These are phyloP conservation scores for Fusarium avenaceum DNA, from an alignment of 2,329 filamentous ascomycete species.

Conservation along the genomic window DNA sequence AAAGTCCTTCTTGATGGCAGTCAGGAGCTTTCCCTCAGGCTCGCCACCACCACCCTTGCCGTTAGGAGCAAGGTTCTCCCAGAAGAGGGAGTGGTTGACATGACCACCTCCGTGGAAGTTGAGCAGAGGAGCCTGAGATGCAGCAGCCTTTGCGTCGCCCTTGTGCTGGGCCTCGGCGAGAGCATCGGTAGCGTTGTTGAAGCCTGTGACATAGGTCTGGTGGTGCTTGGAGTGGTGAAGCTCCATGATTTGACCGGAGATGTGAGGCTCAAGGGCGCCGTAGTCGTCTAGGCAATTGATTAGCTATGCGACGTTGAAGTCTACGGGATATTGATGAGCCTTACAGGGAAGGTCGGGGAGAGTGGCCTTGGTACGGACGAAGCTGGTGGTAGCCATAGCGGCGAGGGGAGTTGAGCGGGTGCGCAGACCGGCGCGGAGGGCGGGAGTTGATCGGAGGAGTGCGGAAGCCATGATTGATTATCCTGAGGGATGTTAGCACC, in stretches of 20 bases:
- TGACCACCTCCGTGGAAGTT: slow-evolving; percentile 89
- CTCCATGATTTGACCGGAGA: slow-evolving; percentile 96
- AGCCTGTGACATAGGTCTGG: slow-evolving; percentile 91
- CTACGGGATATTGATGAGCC: background rate
- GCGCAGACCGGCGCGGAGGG: slow-evolving; percentile 78
- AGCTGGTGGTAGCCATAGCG: slow-evolving; percentile 79
- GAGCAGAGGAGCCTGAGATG: slow-evolving; percentile 67
- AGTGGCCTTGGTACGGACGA: slow-evolving; percentile 89
- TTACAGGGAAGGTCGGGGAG: slow-evolving; percentile 84
- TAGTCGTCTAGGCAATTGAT: slow-evolving; percentile 81
- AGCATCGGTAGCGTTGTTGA: slow-evolving; percentile 84
- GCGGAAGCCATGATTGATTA: slow-evolving; percentile 76
- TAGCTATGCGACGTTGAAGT: background rate
- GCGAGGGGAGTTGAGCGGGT: slow-evolving; percentile 72
- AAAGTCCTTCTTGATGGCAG: slow-evolving; percentile 75
- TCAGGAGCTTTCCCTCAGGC: slow-evolving; percentile 71
- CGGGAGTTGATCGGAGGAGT: slow-evolving; percentile 78
- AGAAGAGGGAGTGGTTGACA: slow-evolving; percentile 89
- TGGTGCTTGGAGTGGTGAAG: slow-evolving; percentile 96
- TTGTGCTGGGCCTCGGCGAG: slow-evolving; percentile 73
- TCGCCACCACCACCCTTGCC: slow-evolving; percentile 73
- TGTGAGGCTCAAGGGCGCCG: slow-evolving; percentile 86
- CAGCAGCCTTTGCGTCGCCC: slow-evolving; percentile 68
- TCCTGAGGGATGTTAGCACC: slow-evolving; percentile 17
- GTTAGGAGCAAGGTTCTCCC: slow-evolving; percentile 82